Conservation (phyloP, 257 asterid species). For the Echites panduratus region DNA sequence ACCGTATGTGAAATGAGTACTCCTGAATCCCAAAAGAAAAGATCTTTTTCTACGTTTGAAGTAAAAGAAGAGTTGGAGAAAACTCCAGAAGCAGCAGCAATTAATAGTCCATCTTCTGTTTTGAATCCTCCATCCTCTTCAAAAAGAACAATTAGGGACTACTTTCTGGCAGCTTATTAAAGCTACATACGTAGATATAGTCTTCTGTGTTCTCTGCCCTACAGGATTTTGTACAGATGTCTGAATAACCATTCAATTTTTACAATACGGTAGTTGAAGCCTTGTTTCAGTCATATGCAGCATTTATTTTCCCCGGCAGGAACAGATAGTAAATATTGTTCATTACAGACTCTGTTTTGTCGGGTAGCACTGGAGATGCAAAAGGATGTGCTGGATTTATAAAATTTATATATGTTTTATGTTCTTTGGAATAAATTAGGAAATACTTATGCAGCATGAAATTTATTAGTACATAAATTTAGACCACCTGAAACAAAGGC, state of each 20-base stretch:
- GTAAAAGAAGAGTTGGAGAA: slow-evolving; percentile 33
- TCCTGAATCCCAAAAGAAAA: slow-evolving; percentile 60
- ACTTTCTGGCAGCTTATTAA: slow-evolving; percentile 49
- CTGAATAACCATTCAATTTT: background rate
- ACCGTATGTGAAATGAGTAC: slow-evolving; percentile 41
- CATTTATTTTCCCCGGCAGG: background rate
- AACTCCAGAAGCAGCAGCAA: slow-evolving; percentile 55
- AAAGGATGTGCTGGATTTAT: background rate
- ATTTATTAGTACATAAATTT: too few species aligned
- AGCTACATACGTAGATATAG: background rate
- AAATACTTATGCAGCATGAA: background rate
- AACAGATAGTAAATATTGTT: background rate
- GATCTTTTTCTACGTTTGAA: slow-evolving; percentile 30
- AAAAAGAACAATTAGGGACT: slow-evolving; percentile 80
- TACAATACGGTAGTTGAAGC: background rate
- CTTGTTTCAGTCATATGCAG: background rate
- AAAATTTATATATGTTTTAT: background rate
- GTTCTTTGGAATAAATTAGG: background rate
- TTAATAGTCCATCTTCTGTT: slow-evolving; percentile 80
- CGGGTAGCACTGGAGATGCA: background rate
- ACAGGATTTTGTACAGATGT: background rate
- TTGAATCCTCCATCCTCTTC: slow-evolving; percentile 77
- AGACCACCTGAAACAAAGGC: too few species aligned
- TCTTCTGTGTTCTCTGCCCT: background rate
- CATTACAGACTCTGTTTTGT: background rate